Evolutionary conservation across 108 stramenopile genomes (phyloP), one percentile per base, ranked within the genome.

Genomic region (Epipyxis sp.): DNA sequence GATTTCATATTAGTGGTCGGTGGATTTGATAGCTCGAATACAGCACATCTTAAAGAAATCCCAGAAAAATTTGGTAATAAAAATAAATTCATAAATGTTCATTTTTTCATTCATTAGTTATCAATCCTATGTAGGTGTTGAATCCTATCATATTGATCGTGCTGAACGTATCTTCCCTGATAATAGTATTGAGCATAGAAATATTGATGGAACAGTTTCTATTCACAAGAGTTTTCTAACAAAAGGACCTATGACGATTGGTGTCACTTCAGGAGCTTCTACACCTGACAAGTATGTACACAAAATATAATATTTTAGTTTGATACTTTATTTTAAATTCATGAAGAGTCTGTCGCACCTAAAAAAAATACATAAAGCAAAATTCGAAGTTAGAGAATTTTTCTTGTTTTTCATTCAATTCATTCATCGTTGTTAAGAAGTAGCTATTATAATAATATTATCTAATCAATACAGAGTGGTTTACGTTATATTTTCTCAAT

Each of bases 1-100:
- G 96, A 94, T 84, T 94, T 97, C 80, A 97, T 97, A 82, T 87
- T 97, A 41, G 93, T 97, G 1, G 88, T 97, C 59, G 96, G 96
- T 37, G 96, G 96, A 42, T 97, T 92, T 89, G 96, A 97, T 84
- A 94, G 93, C n/a, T 91, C 92, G 78, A 97, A 97, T 87, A 97
- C 96, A 34, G 92, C 92, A 16, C 96, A 97, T 81, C 87, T 97
- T 61, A 82, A 93, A 42, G 96, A 97, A 82, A 97, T 97, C 42
- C 93, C 94, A 43, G 80, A 87, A 46, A 86, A 91, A 62, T 87
- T 87, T 39, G 90, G 90, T 39, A 84, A 94, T 6, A 13, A 20
- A 13, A 6, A 50, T 50, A 20, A 13, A 6, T 13, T 50, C 46
- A 6, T 13, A 6, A 13, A 20, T 50, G 46, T 50, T 6, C 20